phyloP scores from a whole-genome alignment of 2,329 filamentous ascomycete species.

The Pyrenophora tritici-repentis region DNA sequence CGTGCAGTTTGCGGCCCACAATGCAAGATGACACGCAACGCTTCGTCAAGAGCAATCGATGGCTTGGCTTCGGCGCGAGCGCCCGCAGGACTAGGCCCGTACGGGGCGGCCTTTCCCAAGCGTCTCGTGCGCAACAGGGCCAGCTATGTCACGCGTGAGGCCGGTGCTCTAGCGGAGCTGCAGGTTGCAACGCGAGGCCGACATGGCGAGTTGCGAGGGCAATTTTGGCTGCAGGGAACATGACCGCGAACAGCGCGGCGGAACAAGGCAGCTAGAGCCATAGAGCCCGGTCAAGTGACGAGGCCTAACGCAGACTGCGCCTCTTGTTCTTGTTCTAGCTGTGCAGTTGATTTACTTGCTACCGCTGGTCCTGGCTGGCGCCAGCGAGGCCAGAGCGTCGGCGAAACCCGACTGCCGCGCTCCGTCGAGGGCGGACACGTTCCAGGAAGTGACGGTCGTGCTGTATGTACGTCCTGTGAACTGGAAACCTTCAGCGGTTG shows the following conservation, averaged over 20 bases:
- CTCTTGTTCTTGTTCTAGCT: no score
- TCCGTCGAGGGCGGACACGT: constrained; percentile 15
- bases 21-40: constrained; percentile 39
- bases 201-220: constrained; percentile 6
- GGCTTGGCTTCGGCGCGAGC: constrained; percentile 27
- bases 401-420: constrained; percentile 33
- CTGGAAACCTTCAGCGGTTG: constrained; percentile 12
- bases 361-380: constrained; percentile 13
- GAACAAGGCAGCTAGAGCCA: constrained; percentile 7
- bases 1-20: constrained; percentile 28
- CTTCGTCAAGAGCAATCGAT: constrained; percentile 21
- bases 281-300: constrained; percentile 8
- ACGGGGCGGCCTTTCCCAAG: constrained; percentile 16
- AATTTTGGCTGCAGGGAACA: constrained; percentile 10
- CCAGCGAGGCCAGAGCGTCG: constrained; percentile 24
- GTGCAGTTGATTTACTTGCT: constrained; percentile 12
- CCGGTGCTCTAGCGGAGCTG: constrained; percentile 18
- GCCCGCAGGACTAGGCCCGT: constrained; percentile 23
- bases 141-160: constrained; percentile 23
- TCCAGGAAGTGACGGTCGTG: constrained; percentile 18
- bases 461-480: constrained; percentile 2
- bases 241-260: background rate
- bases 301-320: constrained; percentile 9
- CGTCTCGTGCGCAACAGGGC: constrained; percentile 23
- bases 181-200: constrained; percentile 24